Evolutionary conservation across 164 flowering plant genomes (phyloP).

Genomic region (Magnolia sinica): DNA sequence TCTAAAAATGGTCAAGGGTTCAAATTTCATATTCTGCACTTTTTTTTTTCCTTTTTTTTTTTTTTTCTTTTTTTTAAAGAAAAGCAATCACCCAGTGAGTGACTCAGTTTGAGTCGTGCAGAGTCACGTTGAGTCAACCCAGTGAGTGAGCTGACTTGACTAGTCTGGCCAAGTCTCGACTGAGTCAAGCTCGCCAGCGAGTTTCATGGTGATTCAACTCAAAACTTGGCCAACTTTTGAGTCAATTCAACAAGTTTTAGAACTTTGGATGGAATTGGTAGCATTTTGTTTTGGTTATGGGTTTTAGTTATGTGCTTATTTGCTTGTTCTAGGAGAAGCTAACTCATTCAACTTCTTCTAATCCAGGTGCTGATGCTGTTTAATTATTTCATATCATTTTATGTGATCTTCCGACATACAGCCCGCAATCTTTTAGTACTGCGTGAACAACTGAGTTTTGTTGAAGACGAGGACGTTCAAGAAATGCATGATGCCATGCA

Average conservation of each 20-base stretch:
- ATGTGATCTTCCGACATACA: conserved; percentile 67
- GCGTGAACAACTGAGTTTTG: conserved; percentile 57
- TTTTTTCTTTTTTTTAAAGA: too few species aligned
- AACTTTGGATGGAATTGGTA: not conserved
- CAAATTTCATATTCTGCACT: too few species aligned
- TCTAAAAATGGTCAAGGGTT: too few species aligned
- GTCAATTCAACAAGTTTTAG: not conserved
- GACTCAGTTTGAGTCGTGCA: too few species aligned
- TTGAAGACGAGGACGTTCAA: conserved; percentile 63
- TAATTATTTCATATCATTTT: conserved; percentile 67
- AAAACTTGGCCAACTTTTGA: too few species aligned
- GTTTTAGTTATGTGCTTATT: not conserved
- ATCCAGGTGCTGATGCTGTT: conserved; percentile 71
- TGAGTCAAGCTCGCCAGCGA: too few species aligned
- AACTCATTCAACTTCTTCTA: conserved; percentile 14
- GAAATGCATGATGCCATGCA: conserved; percentile 69
- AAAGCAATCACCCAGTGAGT: too few species aligned
- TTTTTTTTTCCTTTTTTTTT: too few species aligned
- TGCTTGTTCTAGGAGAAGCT: conserved; percentile 1
- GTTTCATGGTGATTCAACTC: too few species aligned
- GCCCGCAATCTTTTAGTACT: conserved; percentile 61
- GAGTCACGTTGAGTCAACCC: too few species aligned
- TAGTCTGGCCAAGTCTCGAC: too few species aligned
- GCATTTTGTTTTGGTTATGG: not conserved
- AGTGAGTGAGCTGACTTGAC: too few species aligned